These are phyloP conservation scores for Sugiyamaella xylanicola DNA, from an alignment of 1,139 yeast genomes.

Conservation along the genomic window DNA sequence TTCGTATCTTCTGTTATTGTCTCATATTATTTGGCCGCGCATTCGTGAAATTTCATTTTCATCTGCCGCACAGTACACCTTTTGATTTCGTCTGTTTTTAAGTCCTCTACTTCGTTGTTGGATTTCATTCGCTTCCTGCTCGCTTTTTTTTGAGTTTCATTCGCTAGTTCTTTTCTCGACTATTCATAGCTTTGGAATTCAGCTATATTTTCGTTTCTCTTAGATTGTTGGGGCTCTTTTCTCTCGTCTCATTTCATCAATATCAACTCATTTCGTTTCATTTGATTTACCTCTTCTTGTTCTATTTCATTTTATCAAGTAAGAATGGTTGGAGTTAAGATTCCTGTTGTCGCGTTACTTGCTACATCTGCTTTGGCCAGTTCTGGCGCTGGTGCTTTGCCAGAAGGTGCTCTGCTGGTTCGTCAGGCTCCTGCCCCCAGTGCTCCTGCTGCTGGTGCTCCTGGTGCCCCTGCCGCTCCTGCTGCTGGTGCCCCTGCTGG, in stretches of 20 bases:
- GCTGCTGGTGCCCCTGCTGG: background rate
- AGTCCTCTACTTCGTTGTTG: too few species aligned
- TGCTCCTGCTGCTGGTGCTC: conserved; percentile 7
- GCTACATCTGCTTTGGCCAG: background rate
- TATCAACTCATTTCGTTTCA: too few species aligned
- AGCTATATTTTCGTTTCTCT: too few species aligned
- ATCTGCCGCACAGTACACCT: too few species aligned
- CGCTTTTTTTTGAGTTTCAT: too few species aligned
- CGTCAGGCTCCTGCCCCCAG: background rate
- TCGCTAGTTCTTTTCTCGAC: too few species aligned
- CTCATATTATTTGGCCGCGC: too few species aligned
- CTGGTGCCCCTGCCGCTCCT: conserved; percentile 3
- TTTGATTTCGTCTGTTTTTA: too few species aligned
- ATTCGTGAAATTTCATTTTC: too few species aligned
- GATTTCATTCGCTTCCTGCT: too few species aligned
- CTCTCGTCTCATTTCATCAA: background rate
- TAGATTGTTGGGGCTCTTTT: background rate
- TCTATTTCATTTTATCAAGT: background rate
- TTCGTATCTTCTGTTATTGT: too few species aligned
- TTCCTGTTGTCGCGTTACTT: background rate
- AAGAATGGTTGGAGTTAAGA: background rate
- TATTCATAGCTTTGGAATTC: too few species aligned
- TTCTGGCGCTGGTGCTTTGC: background rate
- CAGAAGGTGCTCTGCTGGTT: background rate
- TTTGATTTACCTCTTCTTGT: background rate